Percentiles rank a stretch among this genome's conserved stretches.
Conservation (phyloP, 768 basidiomycete species). For the Leccinellum rugosiceps region DNA sequence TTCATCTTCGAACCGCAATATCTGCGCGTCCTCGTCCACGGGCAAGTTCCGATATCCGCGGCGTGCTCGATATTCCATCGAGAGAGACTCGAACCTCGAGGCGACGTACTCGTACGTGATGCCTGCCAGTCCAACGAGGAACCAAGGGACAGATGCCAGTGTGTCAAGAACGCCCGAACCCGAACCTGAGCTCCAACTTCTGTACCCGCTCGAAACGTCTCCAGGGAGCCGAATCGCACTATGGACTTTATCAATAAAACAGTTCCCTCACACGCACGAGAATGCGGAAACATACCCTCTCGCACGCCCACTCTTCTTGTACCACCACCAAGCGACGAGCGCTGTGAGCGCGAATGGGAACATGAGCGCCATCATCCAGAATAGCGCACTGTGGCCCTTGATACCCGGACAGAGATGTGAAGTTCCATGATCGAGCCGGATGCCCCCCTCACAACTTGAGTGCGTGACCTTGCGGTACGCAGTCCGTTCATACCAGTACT, state of each 20-base stretch:
- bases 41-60: conserved; percentile 76
- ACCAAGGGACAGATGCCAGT: conserved; percentile 87
- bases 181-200: background rate
- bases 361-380: conserved; percentile 79
- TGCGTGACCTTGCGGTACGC: conserved; percentile 87
- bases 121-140: conserved; percentile 73
- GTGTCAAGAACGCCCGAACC: conserved; percentile 53
- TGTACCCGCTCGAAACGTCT: conserved; percentile 32
- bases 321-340: conserved; percentile 79
- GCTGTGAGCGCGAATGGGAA: conserved; percentile 78
- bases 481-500: conserved; percentile 94
- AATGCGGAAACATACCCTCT: conserved; percentile 57
- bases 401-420: conserved; percentile 82
- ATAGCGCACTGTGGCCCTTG: conserved; percentile 65
- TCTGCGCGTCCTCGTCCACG: conserved; percentile 86
- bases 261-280: background rate
- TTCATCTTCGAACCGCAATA: conserved; percentile 83
- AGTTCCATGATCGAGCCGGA: conserved; percentile 71
- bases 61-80: conserved; percentile 42
- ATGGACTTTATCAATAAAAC: conserved; percentile 5
- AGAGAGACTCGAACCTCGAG: conserved; percentile 41
- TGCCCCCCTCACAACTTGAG: conserved; percentile 82
- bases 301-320: conserved; percentile 64
- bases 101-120: conserved; percentile 68
- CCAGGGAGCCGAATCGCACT: conserved; percentile 80